Percentiles rank a stretch among this genome's conserved stretches.
These are phyloP conservation scores for Ophiostoma sp. DNA, from an alignment of 2,329 filamentous ascomycete species.

Conservation along the genomic window DNA sequence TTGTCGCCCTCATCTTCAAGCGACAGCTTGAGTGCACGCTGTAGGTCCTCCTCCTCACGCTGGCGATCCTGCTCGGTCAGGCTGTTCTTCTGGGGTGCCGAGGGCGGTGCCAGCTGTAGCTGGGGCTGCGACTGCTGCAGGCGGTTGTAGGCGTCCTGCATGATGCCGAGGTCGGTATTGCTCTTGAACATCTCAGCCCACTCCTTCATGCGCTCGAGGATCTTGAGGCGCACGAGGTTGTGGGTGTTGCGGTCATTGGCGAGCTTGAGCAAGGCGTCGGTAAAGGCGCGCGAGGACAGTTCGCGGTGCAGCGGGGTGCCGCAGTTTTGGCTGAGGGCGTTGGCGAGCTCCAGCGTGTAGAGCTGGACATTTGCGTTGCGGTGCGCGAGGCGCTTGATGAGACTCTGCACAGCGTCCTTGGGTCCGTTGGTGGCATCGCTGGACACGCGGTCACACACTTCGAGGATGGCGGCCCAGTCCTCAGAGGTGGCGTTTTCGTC, in stretches of 20 bases:
- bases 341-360: constrained; percentile 89
- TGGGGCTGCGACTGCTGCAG: constrained; percentile 82
- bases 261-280: constrained; percentile 83
- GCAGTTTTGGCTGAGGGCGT: constrained; percentile 88
- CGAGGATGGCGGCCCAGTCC: constrained; percentile 61
- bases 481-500: constrained; percentile 95
- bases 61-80: constrained; percentile 85
- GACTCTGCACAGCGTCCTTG: constrained; percentile 79
- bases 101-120: constrained; percentile 75
- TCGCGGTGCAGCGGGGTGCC: constrained; percentile 82
- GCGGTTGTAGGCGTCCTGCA: constrained; percentile 89
- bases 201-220: constrained; percentile 90
- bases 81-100: constrained; percentile 85
- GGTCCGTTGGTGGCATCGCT: constrained; percentile 52
- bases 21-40: constrained; percentile 90
- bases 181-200: constrained; percentile 93
- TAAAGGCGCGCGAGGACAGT: constrained; percentile 85
- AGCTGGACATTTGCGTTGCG: constrained; percentile 94
- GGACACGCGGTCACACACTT: constrained; percentile 57
- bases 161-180: constrained; percentile 89
- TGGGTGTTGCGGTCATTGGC: constrained; percentile 94
- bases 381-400: constrained; percentile 89
- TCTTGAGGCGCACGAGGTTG: constrained; percentile 93
- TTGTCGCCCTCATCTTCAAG: constrained; percentile 77
- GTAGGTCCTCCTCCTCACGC: constrained; percentile 94